Evolutionary conservation across 345 rosid genomes (phyloP).

Genomic region (Gossypium anomalum): DNA sequence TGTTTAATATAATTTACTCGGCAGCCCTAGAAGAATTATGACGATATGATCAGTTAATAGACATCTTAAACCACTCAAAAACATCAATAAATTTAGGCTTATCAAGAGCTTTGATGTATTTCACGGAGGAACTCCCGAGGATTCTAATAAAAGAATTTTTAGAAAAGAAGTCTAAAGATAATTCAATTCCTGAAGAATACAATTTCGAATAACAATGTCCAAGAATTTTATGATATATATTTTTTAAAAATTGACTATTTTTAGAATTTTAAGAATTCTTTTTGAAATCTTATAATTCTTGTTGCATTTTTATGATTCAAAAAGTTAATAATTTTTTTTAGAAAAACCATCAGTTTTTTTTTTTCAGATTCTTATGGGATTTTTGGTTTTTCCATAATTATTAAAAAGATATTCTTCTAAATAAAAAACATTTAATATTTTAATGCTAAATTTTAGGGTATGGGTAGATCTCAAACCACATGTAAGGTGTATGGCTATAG

Average conservation of each 20-base stretch:
- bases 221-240: background rate
- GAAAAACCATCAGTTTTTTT: too few relatives aligned
- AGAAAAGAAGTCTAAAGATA: background rate
- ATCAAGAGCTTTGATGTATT: conserved; percentile 34
- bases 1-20: conserved; percentile 37
- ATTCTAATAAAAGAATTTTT: conserved; percentile 23
- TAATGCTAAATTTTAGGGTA: background rate
- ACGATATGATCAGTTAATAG: conserved; percentile 83
- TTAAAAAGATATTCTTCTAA: too few relatives aligned
- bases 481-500: background rate
- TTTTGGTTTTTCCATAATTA: too few relatives aligned
- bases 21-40: conserved; percentile 82
- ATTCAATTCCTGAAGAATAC: conserved; percentile 1
- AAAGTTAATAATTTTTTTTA: too few relatives aligned
- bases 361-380: too few relatives aligned
- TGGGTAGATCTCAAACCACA: background rate
- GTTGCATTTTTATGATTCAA: too few relatives aligned
- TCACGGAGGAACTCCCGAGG: conserved; percentile 31
- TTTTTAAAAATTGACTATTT: background rate
- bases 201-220: background rate
- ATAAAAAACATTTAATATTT: background rate
- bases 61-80: conserved; percentile 56
- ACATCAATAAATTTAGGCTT: conserved; percentile 61
- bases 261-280: background rate
- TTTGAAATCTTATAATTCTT: too few relatives aligned